Evolutionary conservation across 768 basidiomycete genomes (phyloP).

Genomic region (Suillus plorans): DNA sequence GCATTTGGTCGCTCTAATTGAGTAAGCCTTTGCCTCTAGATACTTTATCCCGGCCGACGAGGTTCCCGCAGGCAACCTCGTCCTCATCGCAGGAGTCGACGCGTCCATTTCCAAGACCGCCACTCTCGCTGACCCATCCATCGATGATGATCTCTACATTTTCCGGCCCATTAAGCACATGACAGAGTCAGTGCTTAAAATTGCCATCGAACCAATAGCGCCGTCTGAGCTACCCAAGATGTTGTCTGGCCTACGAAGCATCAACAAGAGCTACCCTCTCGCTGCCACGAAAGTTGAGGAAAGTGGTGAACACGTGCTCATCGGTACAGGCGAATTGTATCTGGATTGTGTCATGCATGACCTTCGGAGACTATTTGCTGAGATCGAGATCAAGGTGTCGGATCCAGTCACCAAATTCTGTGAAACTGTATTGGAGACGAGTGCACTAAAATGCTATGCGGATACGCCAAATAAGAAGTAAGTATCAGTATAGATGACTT

Average conservation of each 20-base stretch:
- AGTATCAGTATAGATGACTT: conserved; percentile 26
- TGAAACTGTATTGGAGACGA: conserved; percentile 97
- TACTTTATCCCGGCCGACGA: conserved; percentile 91
- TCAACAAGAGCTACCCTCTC: conserved; percentile 98
- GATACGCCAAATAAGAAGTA: conserved; percentile 99
- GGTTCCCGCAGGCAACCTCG: conserved; percentile 88
- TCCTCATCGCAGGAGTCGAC: conserved; percentile 91
- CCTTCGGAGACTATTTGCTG: conserved; percentile 85
- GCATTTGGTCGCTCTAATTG: neutral
- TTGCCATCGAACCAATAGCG: conserved; percentile 96
- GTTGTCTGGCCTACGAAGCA: conserved; percentile 92
- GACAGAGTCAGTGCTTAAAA: conserved; percentile 94
- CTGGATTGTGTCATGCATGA: conserved; percentile 98
- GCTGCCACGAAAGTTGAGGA: conserved; percentile 96
- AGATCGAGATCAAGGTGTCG: conserved; percentile 99
- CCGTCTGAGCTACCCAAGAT: conserved; percentile 99
- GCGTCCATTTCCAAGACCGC: conserved; percentile 94
- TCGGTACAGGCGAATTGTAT: conserved; percentile 97
- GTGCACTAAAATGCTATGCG: conserved; percentile 97
- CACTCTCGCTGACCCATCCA: conserved; percentile 71
- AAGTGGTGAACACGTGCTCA: conserved; percentile 94
- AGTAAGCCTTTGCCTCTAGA: conserved; percentile 39
- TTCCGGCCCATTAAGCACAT: conserved; percentile 97
- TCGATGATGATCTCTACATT: conserved; percentile 88
- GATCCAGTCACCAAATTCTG: conserved; percentile 98